A percentile compares a stretch with the other conserved stretches of the same genome.
Evolutionary conservation across 2,329 filamentous ascomycete species (phyloP).

Genomic region (Colletotrichum sp.): DNA sequence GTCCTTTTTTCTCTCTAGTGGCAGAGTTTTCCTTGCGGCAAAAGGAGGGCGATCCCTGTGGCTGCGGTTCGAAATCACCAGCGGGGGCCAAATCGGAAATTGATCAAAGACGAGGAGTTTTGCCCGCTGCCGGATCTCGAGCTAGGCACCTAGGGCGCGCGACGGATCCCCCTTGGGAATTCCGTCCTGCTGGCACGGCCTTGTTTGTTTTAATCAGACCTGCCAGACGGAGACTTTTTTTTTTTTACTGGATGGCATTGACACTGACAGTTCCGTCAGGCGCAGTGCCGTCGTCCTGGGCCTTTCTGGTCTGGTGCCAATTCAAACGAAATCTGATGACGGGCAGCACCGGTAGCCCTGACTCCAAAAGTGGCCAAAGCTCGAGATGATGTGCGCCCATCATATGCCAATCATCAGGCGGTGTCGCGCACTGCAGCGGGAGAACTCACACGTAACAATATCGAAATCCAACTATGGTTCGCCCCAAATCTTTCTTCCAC

Average conservation of each 20-base stretch:
- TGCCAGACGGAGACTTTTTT: background rate
- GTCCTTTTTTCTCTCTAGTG: background rate
- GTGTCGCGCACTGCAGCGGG: background rate
- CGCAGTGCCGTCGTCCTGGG: background rate
- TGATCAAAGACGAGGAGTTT: background rate
- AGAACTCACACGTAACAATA: background rate
- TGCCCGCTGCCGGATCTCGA: background rate
- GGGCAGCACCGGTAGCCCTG: background rate
- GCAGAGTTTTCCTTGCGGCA: background rate
- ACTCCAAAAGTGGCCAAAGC: background rate
- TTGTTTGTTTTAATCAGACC: background rate
- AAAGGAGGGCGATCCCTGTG: constrained; percentile 1
- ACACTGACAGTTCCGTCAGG: background rate
- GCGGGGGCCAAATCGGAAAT: constrained; percentile 12
- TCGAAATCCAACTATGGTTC: background rate
- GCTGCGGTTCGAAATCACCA: background rate
- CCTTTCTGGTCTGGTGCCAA: background rate
- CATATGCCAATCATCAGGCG: background rate
- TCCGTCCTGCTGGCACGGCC: background rate
- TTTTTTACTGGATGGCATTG: background rate
- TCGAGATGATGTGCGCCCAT: background rate
- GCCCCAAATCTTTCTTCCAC: background rate
- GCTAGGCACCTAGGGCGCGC: background rate
- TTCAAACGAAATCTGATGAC: background rate
- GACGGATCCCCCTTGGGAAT: background rate